Conservation (phyloP, 352 stramenopile species). For the Elongisporangium anandrum region DNA sequence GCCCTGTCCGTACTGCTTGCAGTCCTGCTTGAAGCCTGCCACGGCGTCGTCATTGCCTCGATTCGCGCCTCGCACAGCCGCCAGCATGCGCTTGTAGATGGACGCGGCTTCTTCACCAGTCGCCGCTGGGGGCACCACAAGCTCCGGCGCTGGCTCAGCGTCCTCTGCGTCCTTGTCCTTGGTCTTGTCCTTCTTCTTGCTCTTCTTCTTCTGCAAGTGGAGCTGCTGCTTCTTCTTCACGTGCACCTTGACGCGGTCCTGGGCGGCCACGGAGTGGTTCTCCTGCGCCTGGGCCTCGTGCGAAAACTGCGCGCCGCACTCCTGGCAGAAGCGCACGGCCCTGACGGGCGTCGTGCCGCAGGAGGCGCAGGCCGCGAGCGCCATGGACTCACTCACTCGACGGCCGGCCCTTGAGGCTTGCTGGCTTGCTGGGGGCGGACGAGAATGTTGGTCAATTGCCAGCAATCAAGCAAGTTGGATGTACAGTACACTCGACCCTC, state of each 20-base stretch:
- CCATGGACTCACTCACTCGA: slow-evolving; percentile 7
- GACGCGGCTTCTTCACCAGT: slow-evolving; percentile 61
- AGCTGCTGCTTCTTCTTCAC: slow-evolving; percentile 4
- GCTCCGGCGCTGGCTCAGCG: slow-evolving; percentile 9
- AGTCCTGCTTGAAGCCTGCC: slow-evolving; percentile 72
- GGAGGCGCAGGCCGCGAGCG: slow-evolving; percentile 27
- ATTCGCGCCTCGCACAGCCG: slow-evolving; percentile 70
- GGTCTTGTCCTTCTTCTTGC: slow-evolving; percentile 13
- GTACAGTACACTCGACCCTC: not conserved
- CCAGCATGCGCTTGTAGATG: slow-evolving; percentile 82
- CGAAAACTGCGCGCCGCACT: slow-evolving; percentile 36
- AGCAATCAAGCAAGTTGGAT: not conserved
- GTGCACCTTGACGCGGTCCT: slow-evolving; percentile 15
- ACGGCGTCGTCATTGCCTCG: slow-evolving; percentile 68
- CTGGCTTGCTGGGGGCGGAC: not conserved
- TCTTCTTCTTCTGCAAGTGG: slow-evolving; percentile 15
- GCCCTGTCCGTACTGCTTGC: slow-evolving; percentile 57
- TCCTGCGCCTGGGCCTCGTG: slow-evolving; percentile 1
- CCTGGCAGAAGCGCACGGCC: slow-evolving; percentile 44
- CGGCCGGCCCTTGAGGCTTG: no score
- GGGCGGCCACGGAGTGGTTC: slow-evolving; percentile 6
- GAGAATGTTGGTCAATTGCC: not conserved
- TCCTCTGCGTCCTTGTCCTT: slow-evolving; percentile 3
- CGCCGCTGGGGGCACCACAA: slow-evolving; percentile 50
- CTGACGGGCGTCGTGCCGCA: slow-evolving; percentile 23